Conservation (phyloP, 805 yeast species). For the Vanderwaltozyma tropicalis region DNA sequence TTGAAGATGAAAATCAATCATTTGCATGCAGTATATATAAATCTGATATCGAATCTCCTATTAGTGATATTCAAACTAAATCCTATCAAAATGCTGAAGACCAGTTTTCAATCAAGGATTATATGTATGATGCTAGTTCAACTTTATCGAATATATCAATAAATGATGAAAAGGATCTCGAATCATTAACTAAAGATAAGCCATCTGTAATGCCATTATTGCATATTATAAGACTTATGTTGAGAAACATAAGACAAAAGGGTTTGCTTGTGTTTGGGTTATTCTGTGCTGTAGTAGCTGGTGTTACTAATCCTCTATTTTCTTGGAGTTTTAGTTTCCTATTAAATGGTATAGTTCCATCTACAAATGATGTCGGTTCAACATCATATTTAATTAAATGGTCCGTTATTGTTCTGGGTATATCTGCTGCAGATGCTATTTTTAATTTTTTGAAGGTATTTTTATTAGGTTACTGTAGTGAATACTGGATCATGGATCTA, state of each 20-base stretch:
- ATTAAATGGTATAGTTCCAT: slow-evolving; percentile 50
- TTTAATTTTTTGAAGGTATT: slow-evolving; percentile 42
- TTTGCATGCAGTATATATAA: not conserved
- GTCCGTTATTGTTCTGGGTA: slow-evolving; percentile 53
- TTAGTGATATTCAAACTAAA: slow-evolving; percentile 1
- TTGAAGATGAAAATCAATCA: slow-evolving; percentile 1
- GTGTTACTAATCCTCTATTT: slow-evolving; percentile 63
- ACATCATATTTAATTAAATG: slow-evolving; percentile 38
- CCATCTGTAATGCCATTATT: slow-evolving; percentile 18
- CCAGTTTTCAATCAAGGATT: not conserved
- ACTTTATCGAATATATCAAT: not conserved
- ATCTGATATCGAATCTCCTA: slow-evolving; percentile 5
- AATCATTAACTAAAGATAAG: not conserved
- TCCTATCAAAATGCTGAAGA: not conserved
- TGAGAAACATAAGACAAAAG: slow-evolving; percentile 18
- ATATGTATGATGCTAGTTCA: not conserved
- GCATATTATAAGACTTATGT: slow-evolving; percentile 25
- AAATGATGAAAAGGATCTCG: not conserved
- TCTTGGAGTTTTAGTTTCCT: slow-evolving; percentile 68
- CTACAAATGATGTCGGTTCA: slow-evolving; percentile 24
- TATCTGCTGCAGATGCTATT: slow-evolving; percentile 56
- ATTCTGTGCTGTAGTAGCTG: slow-evolving; percentile 41
- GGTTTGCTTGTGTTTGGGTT: slow-evolving; percentile 40
- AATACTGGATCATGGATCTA: slow-evolving; percentile 50
- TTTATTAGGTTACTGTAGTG: slow-evolving; percentile 49